Base-by-base conservation (phyloP, 2,329 filamentous ascomycete genomes). In the Stagonosporopsis chrysanthemi region DNA sequence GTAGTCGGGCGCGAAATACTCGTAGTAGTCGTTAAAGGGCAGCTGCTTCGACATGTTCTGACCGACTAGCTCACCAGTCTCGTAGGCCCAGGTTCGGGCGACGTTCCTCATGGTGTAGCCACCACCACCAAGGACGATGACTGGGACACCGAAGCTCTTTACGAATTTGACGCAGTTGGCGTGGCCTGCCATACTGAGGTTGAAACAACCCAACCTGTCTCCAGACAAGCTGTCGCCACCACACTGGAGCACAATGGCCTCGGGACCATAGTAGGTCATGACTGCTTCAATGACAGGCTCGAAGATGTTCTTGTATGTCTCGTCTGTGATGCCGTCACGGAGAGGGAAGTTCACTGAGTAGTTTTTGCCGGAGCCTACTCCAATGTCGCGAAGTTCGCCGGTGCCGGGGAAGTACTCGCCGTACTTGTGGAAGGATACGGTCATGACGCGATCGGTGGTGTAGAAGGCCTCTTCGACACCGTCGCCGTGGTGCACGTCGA, bases 1-100 rank as follows among this genome's bases (percentile, higher is more conserved):
- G 70, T 88, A 90, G 69, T 90, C 87, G 2, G 87, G 87, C 6
- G 84, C 86, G 69, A 89, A 90, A 70, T 90, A 90, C 81, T 89
- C 87, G 71, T 98, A 98, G 77, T 98, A 98, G 80, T 98, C 94
- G 63, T 97, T 98, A 77, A 92, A 98, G 0, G 94, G 94, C 38
- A 98, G 83, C n/a, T 90, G 88, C 5, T 89, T 84, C 11, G 87
- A 84, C 84, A 98, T 91, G 28, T 91, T 84, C 58, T 93, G 87
- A 26, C 91, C 91, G 19, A 97, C 91, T 8, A 98, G 84, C 56
- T 92, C 85, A 64, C 94, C 94, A 0, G 81, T 83, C 86, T 97
- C 80, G 67, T 81, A 85, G 22, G 81, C 81, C 86, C 85, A 88
- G 1, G 86, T 88, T 45, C 86, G 81, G 14, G 81, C 81, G 22